A percentile compares a stretch with the other conserved stretches of the same genome.
These are phyloP conservation scores for Penicillium pulvis DNA, from an alignment of 495 filamentous ascomycete genomes.

Conservation along the genomic window DNA sequence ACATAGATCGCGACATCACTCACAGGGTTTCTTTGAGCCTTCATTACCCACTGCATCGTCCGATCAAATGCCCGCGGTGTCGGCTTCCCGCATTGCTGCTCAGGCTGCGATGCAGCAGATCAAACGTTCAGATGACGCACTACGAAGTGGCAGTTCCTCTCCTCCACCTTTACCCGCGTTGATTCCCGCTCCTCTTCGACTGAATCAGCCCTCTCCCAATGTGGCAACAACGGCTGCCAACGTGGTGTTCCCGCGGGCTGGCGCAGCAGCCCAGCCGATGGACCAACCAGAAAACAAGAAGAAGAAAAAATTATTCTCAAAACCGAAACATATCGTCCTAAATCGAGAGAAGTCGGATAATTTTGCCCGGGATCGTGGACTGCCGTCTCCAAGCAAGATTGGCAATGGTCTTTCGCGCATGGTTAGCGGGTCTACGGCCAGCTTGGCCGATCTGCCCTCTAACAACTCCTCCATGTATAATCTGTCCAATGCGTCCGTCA, in stretches of 20 bases:
- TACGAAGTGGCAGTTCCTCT: constrained; percentile 47
- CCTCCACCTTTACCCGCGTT: constrained; percentile 32
- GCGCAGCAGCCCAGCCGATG: constrained; percentile 37
- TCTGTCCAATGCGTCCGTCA: constrained; percentile 79
- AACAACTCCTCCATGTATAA: constrained; percentile 76
- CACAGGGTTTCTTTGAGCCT: constrained; percentile 88
- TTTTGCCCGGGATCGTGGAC: constrained; percentile 61
- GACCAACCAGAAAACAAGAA: constrained; percentile 63
- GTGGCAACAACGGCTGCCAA: constrained; percentile 85
- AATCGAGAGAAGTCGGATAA: constrained; percentile 64
- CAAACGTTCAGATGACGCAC: constrained; percentile 61
- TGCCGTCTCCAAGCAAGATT: constrained; percentile 83
- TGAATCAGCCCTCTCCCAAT: constrained; percentile 46
- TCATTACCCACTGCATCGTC: constrained; percentile 70
- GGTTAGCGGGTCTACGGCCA: constrained; percentile 77
- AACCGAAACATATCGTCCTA: constrained; percentile 80
- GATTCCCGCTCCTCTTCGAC: constrained; percentile 25
- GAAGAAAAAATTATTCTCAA: constrained; percentile 90
- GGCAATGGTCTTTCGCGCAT: constrained; percentile 59
- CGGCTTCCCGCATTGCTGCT: constrained; percentile 85
- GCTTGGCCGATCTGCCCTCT: constrained; percentile 66
- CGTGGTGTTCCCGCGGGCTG: constrained; percentile 75
- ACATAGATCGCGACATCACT: constrained; percentile 63
- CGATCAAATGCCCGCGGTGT: constrained; percentile 53
- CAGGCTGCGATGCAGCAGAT: constrained; percentile 85